Evolutionary conservation across 768 basidiomycete genomes (phyloP), one percentile per base, ranked within the genome.

Genomic region (Tulasnella sp.): DNA sequence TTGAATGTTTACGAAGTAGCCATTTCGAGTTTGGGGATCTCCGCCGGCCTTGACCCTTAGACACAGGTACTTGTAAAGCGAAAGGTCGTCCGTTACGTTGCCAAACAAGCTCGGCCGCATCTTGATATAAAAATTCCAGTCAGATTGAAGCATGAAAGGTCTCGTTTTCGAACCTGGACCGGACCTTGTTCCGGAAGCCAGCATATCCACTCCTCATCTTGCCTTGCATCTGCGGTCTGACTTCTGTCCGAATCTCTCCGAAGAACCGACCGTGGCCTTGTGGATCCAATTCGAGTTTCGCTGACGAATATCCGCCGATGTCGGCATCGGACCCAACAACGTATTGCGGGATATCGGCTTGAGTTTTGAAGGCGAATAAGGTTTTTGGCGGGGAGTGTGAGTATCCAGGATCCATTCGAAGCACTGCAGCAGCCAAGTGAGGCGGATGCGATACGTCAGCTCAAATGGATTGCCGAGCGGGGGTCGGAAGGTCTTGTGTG

Each of bases 1-100:
- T 85, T 98, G 96, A 72, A 98, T 87, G 86, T 99, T 98, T 74
- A 96, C 93, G 83, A 93, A 97, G 88, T 96, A 98, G n/a, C 94
- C 92, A 82, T 91, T 91, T 82, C 92, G 90, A 60, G 93, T 93
- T 58, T 90, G 89, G 31, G 92, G 91, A 82, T 95, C 91, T 3
- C 96, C 97, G 37, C 90, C 90, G 81, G 93, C 90, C 22, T 94
- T 92, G 16, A 98, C 86, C 5, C 94, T 92, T 76, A 99, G 87
- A 2, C 92, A 92, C 40, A 99, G 88, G 86, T 93, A 98, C 24
- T 90, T 89, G 84, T 97, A 94, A 54, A 89, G 87, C 46, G 94
- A 93, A 42, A 94, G 91, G 87, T 98, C 96, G 84, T 97, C 96
- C 5, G 89, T 90, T 75, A 95, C 86, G 80, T 95, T 91, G 24